Conservation (phyloP, 176 grass and related monocot species). For the Musa troglodytarum region DNA sequence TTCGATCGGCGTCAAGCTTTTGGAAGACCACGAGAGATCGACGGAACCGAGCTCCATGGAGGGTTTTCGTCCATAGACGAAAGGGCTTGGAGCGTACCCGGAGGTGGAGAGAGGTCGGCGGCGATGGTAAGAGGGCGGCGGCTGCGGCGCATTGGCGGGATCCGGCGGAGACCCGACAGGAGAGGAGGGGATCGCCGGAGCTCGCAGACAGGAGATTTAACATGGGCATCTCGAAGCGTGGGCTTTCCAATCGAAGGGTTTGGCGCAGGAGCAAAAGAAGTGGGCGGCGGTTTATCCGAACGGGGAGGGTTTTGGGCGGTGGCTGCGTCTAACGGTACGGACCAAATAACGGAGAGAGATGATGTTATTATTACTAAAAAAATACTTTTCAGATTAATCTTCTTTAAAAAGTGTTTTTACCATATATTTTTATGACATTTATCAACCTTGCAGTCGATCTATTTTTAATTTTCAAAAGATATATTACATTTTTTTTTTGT, state of each 20-base stretch:
- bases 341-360: not conserved
- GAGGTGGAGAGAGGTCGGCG: not conserved
- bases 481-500: no score
- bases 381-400: no score
- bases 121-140: not conserved
- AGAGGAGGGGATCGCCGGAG: conserved; percentile 2
- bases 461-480: no score
- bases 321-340: not conserved
- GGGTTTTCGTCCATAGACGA: not conserved
- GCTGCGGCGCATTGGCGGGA: not conserved
- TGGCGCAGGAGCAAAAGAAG: not conserved
- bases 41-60: not conserved
- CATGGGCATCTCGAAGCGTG: conserved; percentile 4
- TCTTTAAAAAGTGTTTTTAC: no score
- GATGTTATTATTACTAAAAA: not conserved
- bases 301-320: not conserved
- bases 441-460: no score
- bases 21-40: conserved; percentile 3
- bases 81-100: not conserved
- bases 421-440: no score
- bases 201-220: not conserved
- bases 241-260: not conserved
- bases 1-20: conserved; percentile 13
- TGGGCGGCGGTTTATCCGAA: conserved; percentile 15
- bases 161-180: not conserved